phyloP scores from a whole-genome alignment of 306 rosid genomes.

The Calophaca sinica region DNA sequence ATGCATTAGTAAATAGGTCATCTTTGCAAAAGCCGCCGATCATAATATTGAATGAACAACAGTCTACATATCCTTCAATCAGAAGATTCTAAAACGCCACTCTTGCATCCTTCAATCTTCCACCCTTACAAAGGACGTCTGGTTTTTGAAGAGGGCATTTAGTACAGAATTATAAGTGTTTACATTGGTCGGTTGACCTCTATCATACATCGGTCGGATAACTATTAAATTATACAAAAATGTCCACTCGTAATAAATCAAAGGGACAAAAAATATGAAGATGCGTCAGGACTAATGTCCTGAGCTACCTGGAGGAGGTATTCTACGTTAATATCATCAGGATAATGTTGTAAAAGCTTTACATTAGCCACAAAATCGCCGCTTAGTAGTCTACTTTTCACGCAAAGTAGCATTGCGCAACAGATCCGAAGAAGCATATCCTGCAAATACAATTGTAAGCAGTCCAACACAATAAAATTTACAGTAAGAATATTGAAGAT shows the following conservation, averaged over 20 bases:
- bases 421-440: constrained; percentile 87
- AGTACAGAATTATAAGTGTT: no score
- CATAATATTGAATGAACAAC: no score
- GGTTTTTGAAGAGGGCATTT: no score
- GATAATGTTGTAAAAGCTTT: constrained; percentile 78
- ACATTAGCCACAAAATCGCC: constrained; percentile 83
- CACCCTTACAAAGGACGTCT: no score
- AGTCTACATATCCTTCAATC: no score
- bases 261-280: constrained; percentile 57
- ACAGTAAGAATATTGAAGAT: not conserved
- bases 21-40: no score
- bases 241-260: constrained; percentile 32
- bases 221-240: constrained; percentile 26
- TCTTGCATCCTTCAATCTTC: no score
- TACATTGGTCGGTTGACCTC: no score
- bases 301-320: constrained; percentile 77
- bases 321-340: constrained; percentile 68
- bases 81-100: no score
- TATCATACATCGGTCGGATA: not conserved
- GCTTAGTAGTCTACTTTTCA: constrained; percentile 63
- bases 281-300: constrained; percentile 67
- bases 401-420: constrained; percentile 81
- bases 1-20: no score
- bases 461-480: constrained; percentile 9
- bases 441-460: constrained; percentile 49